Conservation (phyloP, 2,329 filamentous ascomycete species). For the Alternaria burnsii region DNA sequence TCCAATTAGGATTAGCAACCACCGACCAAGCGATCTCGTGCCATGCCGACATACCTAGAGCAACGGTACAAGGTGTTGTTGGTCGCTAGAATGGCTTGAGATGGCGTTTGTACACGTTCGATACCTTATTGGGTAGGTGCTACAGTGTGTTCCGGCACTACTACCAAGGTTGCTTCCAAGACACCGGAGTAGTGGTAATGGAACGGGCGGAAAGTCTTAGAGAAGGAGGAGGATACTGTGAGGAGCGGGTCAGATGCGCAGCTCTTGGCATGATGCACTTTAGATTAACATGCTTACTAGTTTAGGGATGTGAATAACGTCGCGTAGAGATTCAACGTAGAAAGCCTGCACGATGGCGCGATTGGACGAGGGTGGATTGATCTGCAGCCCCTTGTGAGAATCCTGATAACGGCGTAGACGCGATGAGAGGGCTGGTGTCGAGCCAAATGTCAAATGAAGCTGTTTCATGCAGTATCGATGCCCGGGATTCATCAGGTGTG, state of each 20-base stretch:
- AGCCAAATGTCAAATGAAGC: conserved; percentile 22
- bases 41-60: conserved; percentile 26
- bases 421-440: conserved; percentile 22
- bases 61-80: conserved; percentile 21
- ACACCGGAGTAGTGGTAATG: conserved; percentile 37
- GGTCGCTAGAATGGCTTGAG: conserved; percentile 31
- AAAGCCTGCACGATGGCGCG: conserved; percentile 19
- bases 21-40: conserved; percentile 23
- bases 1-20: conserved; percentile 40
- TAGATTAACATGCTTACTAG: conserved; percentile 45
- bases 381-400: conserved; percentile 31
- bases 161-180: conserved; percentile 22
- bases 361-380: conserved; percentile 28
- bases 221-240: conserved; percentile 27
- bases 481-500: conserved; percentile 10
- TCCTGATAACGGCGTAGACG: conserved; percentile 16
- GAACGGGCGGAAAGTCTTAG: conserved; percentile 22
- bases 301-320: conserved; percentile 42
- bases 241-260: conserved; percentile 27
- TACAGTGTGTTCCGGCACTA: conserved; percentile 37
- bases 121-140: conserved; percentile 44
- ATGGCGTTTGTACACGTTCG: conserved; percentile 35
- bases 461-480: conserved; percentile 16
- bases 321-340: conserved; percentile 24
- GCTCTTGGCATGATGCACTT: conserved; percentile 41